Base-by-base conservation (phyloP, 2,329 filamentous ascomycete species). In the Phialophora chinensis region DNA sequence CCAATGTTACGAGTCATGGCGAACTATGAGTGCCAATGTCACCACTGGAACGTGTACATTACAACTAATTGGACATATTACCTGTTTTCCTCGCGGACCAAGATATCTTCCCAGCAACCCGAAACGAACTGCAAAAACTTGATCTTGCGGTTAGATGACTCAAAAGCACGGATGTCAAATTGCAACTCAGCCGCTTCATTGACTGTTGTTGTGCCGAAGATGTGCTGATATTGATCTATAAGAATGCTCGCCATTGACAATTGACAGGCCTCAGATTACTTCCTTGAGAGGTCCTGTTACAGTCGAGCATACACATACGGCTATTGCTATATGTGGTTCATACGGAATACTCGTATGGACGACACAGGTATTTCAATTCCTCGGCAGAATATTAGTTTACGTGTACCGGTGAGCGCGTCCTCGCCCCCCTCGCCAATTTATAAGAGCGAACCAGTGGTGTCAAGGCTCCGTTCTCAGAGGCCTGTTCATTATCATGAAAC, bases 121-220 rank as follows among this genome's bases (percentile, higher is more conserved):
- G 50, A 23, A 25, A 44, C 14, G n/a, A 11, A 49, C 20, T 23
- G 27, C 38, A 50, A 31, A 35, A 10, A 7, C 14, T 54, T 29
- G 25, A 23, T 42, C 20, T 53, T 35, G 20, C 33, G 1, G 35
- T 17, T 44, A 47, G 27, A 27, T 12, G 14, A 25, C 27, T 47
- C 17, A 33, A 29, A 31, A 94, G 93, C 93, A 96, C 91, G 90
- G 91, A 97, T 97, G 93, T 97, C 93, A 97, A 97, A 97, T 97
- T 97, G 88, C 93, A 95, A 94, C 90, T 84, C 87, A 87, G 89
- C 88, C 78, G 79, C 81, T 78, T 77, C 73, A 81, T 89, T 97
- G 91, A 90, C 91, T 93, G 88, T 85, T 86, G 88, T 93, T 95
- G 93, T 92, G 93, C 93, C 93, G 91, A 93, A 96, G 92, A 96